Base-by-base conservation (phyloP, 306 rosid genomes). In the Quercus alba region DNA sequence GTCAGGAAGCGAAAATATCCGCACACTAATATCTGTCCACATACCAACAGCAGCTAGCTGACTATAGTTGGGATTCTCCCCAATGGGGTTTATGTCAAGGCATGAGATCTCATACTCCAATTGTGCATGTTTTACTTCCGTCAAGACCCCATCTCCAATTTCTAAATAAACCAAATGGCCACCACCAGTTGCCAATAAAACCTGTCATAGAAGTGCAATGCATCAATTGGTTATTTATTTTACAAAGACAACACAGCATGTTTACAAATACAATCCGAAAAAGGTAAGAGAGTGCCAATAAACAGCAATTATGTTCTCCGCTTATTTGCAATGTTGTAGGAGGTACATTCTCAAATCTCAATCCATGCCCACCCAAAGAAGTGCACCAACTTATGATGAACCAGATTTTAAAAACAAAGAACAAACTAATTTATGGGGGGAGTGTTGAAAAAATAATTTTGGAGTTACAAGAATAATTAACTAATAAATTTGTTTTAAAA, bases 1-100 rank as follows among this genome's bases (percentile, higher is more conserved):
- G 56, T 93, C 98, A 38, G 99, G 98, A 79, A 96, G 93, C 41
- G 97, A 90, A 85, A 93, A 93, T 77, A 96, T 82, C 62, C 90
- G 85, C 74, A 96, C 97, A 80, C 99, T 90, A 52, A 96, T 93
- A 89, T 96, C 98, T 2, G 98, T 96, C 99, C 97, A 96, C 99
- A 96, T 93, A 71, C 99, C 99, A 84, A 96, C 92, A 56, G 94
- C 99, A 52, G 99, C 99, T 56, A 96, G 94, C 68, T 89, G 84
- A 83, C 99, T 96, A 56, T 78, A 91, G 78, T 87, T 83, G 73
- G 93, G 90, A 76, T 90, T 86, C 73, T 90, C 99, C 56, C 97
- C 97, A 35, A 96, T 96, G 28, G 99, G 99, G 75, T 96, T 93
- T 76, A 96, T 91, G 89, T 96, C 98, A 9, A 96, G 92, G 89